Evolutionary conservation across 2,329 filamentous ascomycete species (phyloP).

Genomic region (Colletotrichum cuscutae): DNA sequence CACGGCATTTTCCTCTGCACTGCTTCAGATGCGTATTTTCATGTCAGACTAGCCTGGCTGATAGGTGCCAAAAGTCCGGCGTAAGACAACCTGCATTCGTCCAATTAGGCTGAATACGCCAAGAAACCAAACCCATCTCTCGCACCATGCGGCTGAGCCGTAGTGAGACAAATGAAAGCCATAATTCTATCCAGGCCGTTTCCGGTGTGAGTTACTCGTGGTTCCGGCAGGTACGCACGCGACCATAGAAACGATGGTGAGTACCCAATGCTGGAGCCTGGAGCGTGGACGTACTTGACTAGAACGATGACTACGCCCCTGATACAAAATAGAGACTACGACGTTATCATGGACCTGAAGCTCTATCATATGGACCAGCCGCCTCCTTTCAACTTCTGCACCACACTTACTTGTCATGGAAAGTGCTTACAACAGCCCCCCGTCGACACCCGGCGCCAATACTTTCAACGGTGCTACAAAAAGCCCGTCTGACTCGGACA

Average conservation of each 20-base stretch:
- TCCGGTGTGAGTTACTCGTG: neutral
- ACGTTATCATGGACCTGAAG: neutral
- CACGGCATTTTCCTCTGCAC: too few species aligned
- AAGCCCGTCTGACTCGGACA: neutral
- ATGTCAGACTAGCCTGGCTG: neutral
- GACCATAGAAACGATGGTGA: neutral
- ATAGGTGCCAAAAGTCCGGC: neutral
- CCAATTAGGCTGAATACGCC: neutral
- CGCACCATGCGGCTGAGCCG: neutral
- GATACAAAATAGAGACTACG: neutral
- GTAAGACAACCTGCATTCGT: constrained; percentile 4
- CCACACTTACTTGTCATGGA: neutral
- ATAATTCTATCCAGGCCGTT: neutral
- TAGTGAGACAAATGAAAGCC: neutral
- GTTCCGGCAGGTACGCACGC: neutral
- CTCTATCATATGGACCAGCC: neutral
- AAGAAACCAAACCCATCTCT: neutral
- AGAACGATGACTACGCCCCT: too few species aligned
- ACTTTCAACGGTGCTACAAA: neutral
- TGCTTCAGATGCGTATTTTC: neutral
- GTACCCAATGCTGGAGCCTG: too few species aligned
- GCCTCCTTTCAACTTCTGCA: neutral
- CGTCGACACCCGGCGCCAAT: neutral
- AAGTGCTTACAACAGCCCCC: neutral
- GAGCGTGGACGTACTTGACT: too few species aligned